Base-by-base conservation (phyloP, 169 alveolate species). In the Plasmodium yoelii region DNA sequence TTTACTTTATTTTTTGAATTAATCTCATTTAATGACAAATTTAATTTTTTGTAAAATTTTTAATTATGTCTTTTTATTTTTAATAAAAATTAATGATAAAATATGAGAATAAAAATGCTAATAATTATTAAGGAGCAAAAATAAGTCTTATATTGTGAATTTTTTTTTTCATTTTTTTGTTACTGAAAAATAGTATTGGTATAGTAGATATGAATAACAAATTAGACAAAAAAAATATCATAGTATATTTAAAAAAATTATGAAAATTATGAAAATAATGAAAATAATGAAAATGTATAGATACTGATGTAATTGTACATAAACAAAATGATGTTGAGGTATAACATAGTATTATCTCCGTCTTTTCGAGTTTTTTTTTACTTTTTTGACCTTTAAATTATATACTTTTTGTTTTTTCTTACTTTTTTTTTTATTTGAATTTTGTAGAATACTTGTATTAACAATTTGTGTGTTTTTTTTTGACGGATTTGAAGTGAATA, bases 311-410 rank as follows among this genome's bases (percentile, higher is more conserved):
- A 51, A 13, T 51, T 51, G 59, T 51, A 51, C 59, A 51, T 15
- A 51, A 51, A 51, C 7, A 34, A 34, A 34, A 34, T 34, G 42
- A 34, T 34, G 42, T 34, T 34, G 42, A 5, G 7, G 4, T 34
- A 51, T 51, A 3, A 3, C 22, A 49, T 26, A 51, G 3, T 10
- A 55, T 71, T 10, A 53, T 28, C 22, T 47, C n/a, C 88, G 39
- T 64, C 57, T 77, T 19, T 57, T 57, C 12, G 34, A 44, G 18
- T 44, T 55, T 67, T 46, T 74, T 56, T 46, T 67, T 28, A 42
- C 24, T 42, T 77, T 77, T 60, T 77, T 77, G 18, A 77, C 59
- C 75, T 77, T 77, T 56, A 61, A 8, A 56, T 77, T 77, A 22
- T 63, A 77, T 4, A 65, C 22, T 42, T 77, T 77, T 53, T 56